Base-by-base conservation (phyloP, 2,329 filamentous ascomycete species). In the Paracorniculantispora psalliotae region DNA sequence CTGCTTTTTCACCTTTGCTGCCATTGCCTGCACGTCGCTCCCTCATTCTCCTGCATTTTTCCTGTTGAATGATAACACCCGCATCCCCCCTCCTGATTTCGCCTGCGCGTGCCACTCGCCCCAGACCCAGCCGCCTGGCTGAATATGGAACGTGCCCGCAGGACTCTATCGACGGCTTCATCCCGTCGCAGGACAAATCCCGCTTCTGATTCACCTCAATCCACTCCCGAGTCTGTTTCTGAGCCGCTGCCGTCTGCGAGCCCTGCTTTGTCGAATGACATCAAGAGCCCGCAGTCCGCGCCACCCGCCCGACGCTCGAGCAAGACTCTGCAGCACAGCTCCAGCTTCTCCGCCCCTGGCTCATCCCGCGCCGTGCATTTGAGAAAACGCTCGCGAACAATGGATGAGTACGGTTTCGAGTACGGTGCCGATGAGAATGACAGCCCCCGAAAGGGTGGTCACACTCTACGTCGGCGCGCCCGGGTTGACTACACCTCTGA, bases 401-500 rank as follows among this genome's bases (percentile, higher is more conserved):
- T 77, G 65, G 77, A 79, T n/a, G 71, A 65, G 61, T 71, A 65
- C 54, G 63, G 62, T 57, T 33, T 43, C 28, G 54, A 58, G 19
- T 35, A 70, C 58, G 75, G 71, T 15, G 74, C 76, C n/a, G 78
- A 79, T 47, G 79, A 81, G 23, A 72, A 75, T 39, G 73, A 78
- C 63, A 78, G 75, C 60, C 82, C 78, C 55, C 77, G 74, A 57
- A 85, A 85, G 68, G 82, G 82, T 55, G 81, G 82, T 51, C 82
- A 84, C 70, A 82, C 81, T 35, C 75, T 85, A 30, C 77, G 82
- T 63, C 83, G 81, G 68, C 77, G 82, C 56, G 73, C 79, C 54
- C 80, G 81, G 60, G 75, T 85, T 62, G 81, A 85, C 69, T 85
- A 85, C 73, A 81, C 79, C 35, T 74, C 78, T 65, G 77, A 80